These are phyloP conservation scores for Miscanthus lutarioriparius DNA, from an alignment of 176 grass and related monocot species.

Conservation along the genomic window DNA sequence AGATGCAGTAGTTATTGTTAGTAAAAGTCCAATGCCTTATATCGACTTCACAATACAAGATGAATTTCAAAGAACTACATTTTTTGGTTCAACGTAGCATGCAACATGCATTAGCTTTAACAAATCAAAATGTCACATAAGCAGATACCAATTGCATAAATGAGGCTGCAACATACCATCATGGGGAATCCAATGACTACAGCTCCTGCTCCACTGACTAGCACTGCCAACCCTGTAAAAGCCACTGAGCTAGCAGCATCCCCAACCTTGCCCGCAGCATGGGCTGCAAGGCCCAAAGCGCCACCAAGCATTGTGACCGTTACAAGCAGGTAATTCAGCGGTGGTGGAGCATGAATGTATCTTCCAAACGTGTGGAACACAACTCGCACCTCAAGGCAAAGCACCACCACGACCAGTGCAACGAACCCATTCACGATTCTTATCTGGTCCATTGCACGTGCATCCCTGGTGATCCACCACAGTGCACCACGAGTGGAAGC, in stretches of 20 bases:
- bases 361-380: slow-evolving; percentile 84
- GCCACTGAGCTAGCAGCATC: slow-evolving; percentile 68
- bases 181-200: slow-evolving; percentile 89
- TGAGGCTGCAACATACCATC: slow-evolving; percentile 50
- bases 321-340: slow-evolving; percentile 92
- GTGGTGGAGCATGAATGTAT: slow-evolving; percentile 88
- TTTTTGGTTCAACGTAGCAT: neutral
- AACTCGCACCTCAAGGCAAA: slow-evolving; percentile 92
- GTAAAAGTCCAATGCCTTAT: neutral
- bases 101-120: neutral
- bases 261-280: slow-evolving; percentile 83
- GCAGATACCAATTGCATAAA: neutral
- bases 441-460: slow-evolving; percentile 65
- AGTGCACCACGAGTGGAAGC: slow-evolving; percentile 66
- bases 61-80: neutral
- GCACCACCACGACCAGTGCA: slow-evolving; percentile 74
- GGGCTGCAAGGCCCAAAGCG: slow-evolving; percentile 61
- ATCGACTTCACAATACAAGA: neutral
- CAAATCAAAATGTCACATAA: neutral
- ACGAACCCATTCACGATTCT: slow-evolving; percentile 69
- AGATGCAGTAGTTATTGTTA: neutral
- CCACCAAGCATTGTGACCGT: slow-evolving; percentile 89
- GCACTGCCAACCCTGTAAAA: slow-evolving; percentile 67
- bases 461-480: slow-evolving; percentile 90
- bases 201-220: slow-evolving; percentile 81